Conservation (phyloP, 306 rosid genomes). For the Morella rubra region DNA sequence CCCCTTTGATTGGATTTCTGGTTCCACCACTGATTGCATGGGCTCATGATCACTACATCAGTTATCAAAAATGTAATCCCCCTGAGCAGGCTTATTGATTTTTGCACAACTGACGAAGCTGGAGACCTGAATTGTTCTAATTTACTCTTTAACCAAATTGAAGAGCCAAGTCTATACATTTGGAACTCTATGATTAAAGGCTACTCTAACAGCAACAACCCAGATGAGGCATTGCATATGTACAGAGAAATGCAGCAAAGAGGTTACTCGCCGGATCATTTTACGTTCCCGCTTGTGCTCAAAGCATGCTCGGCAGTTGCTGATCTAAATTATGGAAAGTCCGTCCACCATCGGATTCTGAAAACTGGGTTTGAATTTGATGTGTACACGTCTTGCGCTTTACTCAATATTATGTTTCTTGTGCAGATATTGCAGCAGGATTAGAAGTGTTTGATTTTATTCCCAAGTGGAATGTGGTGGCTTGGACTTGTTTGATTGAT, state of each 20-base stretch:
- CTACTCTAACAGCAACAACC: constrained; percentile 46
- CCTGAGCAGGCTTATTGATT: neutral
- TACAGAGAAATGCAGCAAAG: constrained; percentile 51
- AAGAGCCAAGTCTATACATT: constrained; percentile 39
- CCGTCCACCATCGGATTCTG: constrained; percentile 49
- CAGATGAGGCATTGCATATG: constrained; percentile 44
- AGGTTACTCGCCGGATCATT: constrained; percentile 64
- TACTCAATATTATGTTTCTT: constrained; percentile 54
- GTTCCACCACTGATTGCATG: no score
- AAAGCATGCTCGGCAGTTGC: constrained; percentile 3
- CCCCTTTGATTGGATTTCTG: no score
- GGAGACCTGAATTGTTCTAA: neutral
- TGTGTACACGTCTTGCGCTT: constrained; percentile 52
- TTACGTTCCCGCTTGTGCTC: constrained; percentile 11
- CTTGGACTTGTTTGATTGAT: constrained; percentile 73
- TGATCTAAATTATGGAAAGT: constrained; percentile 44
- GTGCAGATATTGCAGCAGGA: constrained; percentile 37
- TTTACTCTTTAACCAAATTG: neutral
- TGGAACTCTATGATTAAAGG: constrained; percentile 80
- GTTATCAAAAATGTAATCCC: neutral
- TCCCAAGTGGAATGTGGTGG: constrained; percentile 72
- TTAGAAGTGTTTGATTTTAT: constrained; percentile 57
- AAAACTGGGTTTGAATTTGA: constrained; percentile 60
- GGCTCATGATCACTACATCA: neutral
- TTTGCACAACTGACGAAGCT: neutral